Evolutionary conservation across 169 alveolate genomes (phyloP).

Genomic region (Cryptosporidium bovis): DNA sequence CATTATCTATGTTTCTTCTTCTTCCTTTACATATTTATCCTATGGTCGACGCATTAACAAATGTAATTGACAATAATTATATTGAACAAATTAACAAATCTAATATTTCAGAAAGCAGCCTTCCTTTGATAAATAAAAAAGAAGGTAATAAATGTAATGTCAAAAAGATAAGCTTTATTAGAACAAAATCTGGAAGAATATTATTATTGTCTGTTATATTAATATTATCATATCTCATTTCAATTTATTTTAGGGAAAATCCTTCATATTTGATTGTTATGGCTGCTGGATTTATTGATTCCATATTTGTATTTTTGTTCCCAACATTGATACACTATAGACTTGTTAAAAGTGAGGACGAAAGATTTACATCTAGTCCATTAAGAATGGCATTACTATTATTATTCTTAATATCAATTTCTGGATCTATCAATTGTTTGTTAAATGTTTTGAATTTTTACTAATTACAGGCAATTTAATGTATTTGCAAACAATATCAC

Average conservation of each 20-base stretch:
- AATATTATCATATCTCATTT: conserved; percentile 27
- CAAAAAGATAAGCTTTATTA: conserved; percentile 14
- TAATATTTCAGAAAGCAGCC: background rate
- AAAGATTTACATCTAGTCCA: conserved; percentile 37
- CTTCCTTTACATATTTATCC: conserved; percentile 69
- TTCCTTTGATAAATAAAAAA: background rate
- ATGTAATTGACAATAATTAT: conserved; percentile 38
- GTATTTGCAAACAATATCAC: background rate
- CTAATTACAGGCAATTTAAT: background rate
- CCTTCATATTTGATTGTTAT: conserved; percentile 11
- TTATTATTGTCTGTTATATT: conserved; percentile 17
- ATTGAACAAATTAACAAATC: conserved; percentile 2
- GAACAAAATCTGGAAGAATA: conserved; percentile 56
- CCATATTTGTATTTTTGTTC: conserved; percentile 49
- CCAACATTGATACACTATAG: conserved; percentile 64
- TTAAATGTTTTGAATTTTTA: conserved; percentile 4
- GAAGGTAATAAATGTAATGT: background rate
- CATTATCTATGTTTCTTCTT: conserved; percentile 30
- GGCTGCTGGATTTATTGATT: conserved; percentile 69
- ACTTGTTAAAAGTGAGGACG: background rate
- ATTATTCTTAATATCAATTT: conserved; percentile 15
- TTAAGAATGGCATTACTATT: conserved; percentile 18
- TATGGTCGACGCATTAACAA: conserved; percentile 64
- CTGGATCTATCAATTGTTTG: conserved; percentile 15
- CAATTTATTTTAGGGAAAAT: background rate